Conservation (phyloP, 2,329 filamentous ascomycete genomes). For the Bipolaris bicolor region DNA sequence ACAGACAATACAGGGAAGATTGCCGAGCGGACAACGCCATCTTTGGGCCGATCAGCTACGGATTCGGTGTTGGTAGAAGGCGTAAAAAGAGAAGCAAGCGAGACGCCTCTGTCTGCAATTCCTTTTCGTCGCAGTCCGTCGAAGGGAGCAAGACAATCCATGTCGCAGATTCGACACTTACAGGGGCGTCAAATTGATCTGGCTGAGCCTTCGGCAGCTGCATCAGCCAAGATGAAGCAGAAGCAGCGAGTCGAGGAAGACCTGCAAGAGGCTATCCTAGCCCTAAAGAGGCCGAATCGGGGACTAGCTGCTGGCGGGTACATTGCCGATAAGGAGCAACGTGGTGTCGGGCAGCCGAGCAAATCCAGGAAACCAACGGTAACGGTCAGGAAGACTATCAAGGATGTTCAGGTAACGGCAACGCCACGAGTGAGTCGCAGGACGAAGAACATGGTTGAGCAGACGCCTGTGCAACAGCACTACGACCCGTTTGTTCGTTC, state of each 20-base stretch:
- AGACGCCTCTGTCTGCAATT: conserved; percentile 61
- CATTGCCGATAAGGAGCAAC: conserved; percentile 70
- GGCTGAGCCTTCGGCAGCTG: conserved; percentile 58
- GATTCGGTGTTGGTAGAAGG: conserved; percentile 63
- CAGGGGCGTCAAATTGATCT: conserved; percentile 62
- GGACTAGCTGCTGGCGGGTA: conserved; percentile 70
- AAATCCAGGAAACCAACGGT: conserved; percentile 39
- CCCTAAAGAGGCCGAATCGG: conserved; percentile 77
- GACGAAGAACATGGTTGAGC: conserved; percentile 41
- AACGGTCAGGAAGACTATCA: conserved; percentile 35
- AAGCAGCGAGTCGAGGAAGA: conserved; percentile 73
- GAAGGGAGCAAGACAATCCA: conserved; percentile 43
- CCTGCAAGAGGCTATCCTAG: conserved; percentile 74
- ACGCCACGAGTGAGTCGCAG: conserved; percentile 49
- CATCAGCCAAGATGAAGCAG: conserved; percentile 66
- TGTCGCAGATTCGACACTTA: conserved; percentile 54
- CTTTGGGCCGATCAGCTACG: conserved; percentile 72
- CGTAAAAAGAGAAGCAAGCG: conserved; percentile 73
- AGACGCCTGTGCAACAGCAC: conserved; percentile 38
- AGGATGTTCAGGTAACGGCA: conserved; percentile 51
- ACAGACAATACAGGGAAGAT: conserved; percentile 61
- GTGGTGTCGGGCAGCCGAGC: conserved; percentile 42
- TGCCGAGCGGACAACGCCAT: conserved; percentile 62
- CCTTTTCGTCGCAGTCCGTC: conserved; percentile 55
- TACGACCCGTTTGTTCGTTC: conserved; percentile 32